Conservation (phyloP, 148 eudicot species). For the Euryodendron excelsum region DNA sequence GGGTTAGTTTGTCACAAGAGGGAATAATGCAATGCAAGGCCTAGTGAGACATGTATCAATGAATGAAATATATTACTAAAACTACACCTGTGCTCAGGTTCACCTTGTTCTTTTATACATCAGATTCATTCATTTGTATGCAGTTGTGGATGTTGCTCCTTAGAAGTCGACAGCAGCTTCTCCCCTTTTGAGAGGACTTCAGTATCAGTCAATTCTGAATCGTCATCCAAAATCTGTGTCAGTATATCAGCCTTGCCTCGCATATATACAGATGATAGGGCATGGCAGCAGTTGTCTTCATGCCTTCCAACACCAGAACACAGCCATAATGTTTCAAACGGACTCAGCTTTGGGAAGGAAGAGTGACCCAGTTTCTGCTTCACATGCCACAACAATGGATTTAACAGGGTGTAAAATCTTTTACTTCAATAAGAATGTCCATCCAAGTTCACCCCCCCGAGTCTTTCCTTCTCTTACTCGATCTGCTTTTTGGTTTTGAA, state of each 20-base stretch:
- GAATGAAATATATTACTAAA: constrained; percentile 12
- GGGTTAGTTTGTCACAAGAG: neutral
- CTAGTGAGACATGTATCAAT: neutral
- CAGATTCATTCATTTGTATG: neutral
- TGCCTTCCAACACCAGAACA: neutral
- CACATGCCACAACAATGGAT: constrained; percentile 5
- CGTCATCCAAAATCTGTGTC: constrained; percentile 7
- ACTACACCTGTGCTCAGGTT: constrained; percentile 14
- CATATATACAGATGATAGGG: constrained; percentile 2
- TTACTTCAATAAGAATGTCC: neutral
- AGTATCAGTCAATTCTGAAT: neutral
- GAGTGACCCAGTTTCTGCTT: constrained; percentile 6
- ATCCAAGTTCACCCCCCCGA: constrained; percentile 12
- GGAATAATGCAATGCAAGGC: neutral
- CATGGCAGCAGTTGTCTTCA: neutral
- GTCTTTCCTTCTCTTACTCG: constrained; percentile 37
- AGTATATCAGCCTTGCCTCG: constrained; percentile 11
- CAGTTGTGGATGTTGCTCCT: constrained; percentile 1
- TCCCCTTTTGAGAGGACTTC: constrained; percentile 16
- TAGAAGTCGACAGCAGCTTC: constrained; percentile 5
- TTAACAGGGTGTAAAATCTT: neutral
- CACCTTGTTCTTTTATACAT: constrained; percentile 14
- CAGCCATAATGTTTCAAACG: neutral
- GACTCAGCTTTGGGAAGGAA: constrained; percentile 8
- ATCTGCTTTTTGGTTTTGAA: constrained; percentile 32